These are phyloP conservation scores for Gossypioides kirkii DNA, from an alignment of 345 rosid genomes.

Conservation along the genomic window DNA sequence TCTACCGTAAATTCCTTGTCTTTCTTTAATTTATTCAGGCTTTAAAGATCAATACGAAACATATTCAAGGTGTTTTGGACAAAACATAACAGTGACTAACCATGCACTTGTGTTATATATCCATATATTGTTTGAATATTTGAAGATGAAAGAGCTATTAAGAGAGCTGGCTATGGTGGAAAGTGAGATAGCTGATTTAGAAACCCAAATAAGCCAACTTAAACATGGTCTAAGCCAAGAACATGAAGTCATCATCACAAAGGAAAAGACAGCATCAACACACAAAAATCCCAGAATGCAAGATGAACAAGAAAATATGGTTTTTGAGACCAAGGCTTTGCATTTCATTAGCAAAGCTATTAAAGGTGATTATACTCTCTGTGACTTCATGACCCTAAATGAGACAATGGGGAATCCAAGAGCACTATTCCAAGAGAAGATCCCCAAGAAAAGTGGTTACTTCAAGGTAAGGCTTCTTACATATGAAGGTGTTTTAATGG, in stretches of 20 bases:
- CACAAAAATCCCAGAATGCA: constrained; percentile 39
- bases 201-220: constrained; percentile 61
- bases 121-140: background rate
- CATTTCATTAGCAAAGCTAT: constrained; percentile 93
- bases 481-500: too few species aligned
- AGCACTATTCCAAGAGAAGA: constrained; percentile 33
- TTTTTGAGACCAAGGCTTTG: constrained; percentile 73
- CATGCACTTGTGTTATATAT: background rate
- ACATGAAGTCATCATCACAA: constrained; percentile 43
- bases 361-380: constrained; percentile 54
- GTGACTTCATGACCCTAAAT: constrained; percentile 39
- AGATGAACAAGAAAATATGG: constrained; percentile 34
- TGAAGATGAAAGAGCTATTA: constrained; percentile 70
- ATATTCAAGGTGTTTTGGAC: background rate
- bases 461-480: constrained; percentile 21
- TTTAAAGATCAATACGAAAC: too few species aligned
- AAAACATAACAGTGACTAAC: background rate
- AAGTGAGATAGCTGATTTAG: constrained; percentile 65
- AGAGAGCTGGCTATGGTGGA: constrained; percentile 74
- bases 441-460: constrained; percentile 36
- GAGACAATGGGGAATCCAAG: constrained; percentile 33
- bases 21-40: too few species aligned
- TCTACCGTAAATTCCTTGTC: background rate
- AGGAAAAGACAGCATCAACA: constrained; percentile 30
- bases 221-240: constrained; percentile 53